phyloP scores from a whole-genome alignment of 345 rosid genomes.

The Sonneratia caseolaris region DNA sequence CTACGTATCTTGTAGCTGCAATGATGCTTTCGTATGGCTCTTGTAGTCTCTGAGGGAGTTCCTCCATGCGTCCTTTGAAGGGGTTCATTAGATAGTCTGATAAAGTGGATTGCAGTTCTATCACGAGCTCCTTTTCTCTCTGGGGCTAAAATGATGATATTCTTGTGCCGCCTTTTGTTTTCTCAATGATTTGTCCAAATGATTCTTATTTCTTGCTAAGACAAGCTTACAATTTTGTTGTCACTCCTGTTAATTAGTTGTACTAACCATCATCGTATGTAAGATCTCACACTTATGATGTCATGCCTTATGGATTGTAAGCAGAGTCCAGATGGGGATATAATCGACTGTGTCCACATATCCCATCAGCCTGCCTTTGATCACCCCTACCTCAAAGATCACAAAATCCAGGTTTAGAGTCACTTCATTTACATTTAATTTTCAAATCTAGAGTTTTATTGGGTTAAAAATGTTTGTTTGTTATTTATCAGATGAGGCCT shows the following conservation, averaged over 20 bases:
- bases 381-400: conserved; percentile 93
- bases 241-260: conserved; percentile 1
- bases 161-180: neutral
- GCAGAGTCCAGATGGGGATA: conserved; percentile 78
- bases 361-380: conserved; percentile 91
- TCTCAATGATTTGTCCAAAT: neutral
- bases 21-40: neutral
- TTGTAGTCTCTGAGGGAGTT: too few species aligned
- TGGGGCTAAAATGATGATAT: too few species aligned
- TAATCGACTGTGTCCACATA: conserved; percentile 75
- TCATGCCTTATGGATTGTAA: conserved; percentile 13
- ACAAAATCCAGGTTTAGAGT: conserved; percentile 75
- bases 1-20: neutral
- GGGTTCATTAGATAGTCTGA: neutral
- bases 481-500: conserved; percentile 61
- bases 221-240: neutral
- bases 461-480: too few species aligned
- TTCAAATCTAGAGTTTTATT: neutral
- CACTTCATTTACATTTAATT: neutral
- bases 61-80: neutral
- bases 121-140: neutral
- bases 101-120: neutral
- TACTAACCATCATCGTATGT: neutral
- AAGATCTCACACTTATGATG: conserved; percentile 1
- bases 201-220: neutral